phyloP scores from a whole-genome alignment of 176 grass and related monocot species.

The Cocos nucifera region DNA sequence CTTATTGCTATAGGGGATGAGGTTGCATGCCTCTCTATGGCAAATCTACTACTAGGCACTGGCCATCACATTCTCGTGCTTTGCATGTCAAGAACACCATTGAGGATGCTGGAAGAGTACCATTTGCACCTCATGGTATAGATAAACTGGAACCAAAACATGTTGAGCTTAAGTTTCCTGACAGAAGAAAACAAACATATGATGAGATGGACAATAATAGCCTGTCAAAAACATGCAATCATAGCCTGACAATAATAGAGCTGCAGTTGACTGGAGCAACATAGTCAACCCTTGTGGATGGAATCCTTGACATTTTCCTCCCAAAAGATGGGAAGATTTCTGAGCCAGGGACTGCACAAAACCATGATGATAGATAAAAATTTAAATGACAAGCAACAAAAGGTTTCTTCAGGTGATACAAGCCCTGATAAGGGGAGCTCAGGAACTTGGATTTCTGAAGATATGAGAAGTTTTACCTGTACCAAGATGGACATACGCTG shows the following conservation, averaged over 20 bases:
- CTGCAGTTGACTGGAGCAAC: slow-evolving; percentile 58
- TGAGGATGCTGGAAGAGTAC: slow-evolving; percentile 44
- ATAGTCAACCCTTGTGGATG: slow-evolving; percentile 64
- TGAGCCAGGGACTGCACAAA: background rate
- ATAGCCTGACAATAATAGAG: slow-evolving; percentile 17
- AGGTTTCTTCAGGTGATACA: slow-evolving; percentile 4
- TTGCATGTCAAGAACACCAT: slow-evolving; percentile 81
- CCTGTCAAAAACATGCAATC: slow-evolving; percentile 38
- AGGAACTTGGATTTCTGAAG: slow-evolving; percentile 11
- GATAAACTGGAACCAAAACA: slow-evolving; percentile 80
- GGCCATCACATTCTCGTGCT: slow-evolving; percentile 94
- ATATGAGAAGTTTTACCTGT: slow-evolving; percentile 20
- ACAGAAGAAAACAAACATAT: slow-evolving; percentile 65
- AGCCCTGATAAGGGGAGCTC: slow-evolving; percentile 10
- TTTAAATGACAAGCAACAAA: background rate
- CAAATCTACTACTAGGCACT: slow-evolving; percentile 69
- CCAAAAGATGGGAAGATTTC: background rate
- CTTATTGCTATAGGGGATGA: slow-evolving; percentile 87
- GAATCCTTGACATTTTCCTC: slow-evolving; percentile 39
- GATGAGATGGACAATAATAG: slow-evolving; percentile 30
- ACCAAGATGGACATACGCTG: slow-evolving; percentile 42
- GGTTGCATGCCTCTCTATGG: slow-evolving; percentile 67
- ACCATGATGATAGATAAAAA: slow-evolving; percentile 19
- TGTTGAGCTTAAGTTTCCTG: slow-evolving; percentile 55
- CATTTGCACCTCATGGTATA: slow-evolving; percentile 67